Base-by-base conservation (phyloP, 129 eudicot species). In the Gnaphalium uliginosum region DNA sequence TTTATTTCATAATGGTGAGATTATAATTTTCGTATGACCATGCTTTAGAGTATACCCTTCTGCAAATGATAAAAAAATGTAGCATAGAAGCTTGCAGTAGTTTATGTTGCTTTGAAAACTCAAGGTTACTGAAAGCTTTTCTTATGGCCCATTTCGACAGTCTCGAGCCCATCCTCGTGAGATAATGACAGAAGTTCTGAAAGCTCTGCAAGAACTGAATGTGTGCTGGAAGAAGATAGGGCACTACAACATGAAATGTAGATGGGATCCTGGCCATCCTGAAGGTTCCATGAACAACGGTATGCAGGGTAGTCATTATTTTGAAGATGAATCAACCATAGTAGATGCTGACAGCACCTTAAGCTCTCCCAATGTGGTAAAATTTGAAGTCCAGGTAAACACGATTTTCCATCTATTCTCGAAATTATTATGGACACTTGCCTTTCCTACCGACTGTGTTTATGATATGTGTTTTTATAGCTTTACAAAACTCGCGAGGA, bases 151-250 rank as follows among this genome's bases (percentile, higher is more conserved):
- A 4, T 66, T 80, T 72, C 24, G 15, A 63, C 82, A 93, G 98
- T 93, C 98, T 57, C 91, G 96, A 68, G 98, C 98, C 53, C 96
- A 88, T 75, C 98, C 98, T 51, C 91, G 98, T 80, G 96, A 90
- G 87, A 90, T 93, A 62, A 90, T 93, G 98, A 83, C 92, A 0
- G 98, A 90, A 82, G 98, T 90, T 72, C 71, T 93, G 23, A 93
- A 93, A 82, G 96, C 96, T 64, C 88, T 93, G 64, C 98, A 93
- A 88, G 98, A 90, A 53, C 66, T 93, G 82, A 90, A 93, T 35
- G 97, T 93, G 19, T 79, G 91, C 83, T 93, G 98, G 97, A 93
- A 93, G 82, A 93, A 88, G 86, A 88, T 93, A 70, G 98, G 97
- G 14, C 98, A 86, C 73, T 93, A 93, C 77, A 93, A 93, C 81